Percentiles rank a stretch among this genome's conserved stretches.
Evolutionary conservation across 306 rosid species (phyloP).

Genomic region (Rosa multiflora): DNA sequence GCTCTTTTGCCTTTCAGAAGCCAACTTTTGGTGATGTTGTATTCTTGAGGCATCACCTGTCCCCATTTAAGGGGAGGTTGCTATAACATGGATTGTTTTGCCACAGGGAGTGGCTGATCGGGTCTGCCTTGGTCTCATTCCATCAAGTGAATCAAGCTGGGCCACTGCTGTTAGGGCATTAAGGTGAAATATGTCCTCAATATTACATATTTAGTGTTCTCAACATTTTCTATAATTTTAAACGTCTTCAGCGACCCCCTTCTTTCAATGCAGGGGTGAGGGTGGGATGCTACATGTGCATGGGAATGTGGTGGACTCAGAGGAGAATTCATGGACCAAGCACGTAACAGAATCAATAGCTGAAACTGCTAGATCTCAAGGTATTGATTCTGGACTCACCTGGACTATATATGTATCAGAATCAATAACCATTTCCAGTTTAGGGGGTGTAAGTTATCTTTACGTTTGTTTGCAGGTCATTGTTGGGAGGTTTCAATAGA

Average conservation of each 20-base stretch:
- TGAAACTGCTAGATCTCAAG: constrained; percentile 77
- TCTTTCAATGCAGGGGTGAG: constrained; percentile 52
- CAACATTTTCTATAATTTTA: background rate
- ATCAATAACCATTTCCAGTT: background rate
- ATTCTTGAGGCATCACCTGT: background rate
- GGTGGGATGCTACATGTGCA: constrained; percentile 88
- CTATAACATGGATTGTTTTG: constrained; percentile 21
- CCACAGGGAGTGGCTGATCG: constrained; percentile 81
- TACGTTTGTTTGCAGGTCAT: constrained; percentile 46
- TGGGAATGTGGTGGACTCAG: constrained; percentile 75
- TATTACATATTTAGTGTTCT: background rate
- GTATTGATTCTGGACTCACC: constrained; percentile 26
- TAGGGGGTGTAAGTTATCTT: background rate
- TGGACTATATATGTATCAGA: background rate
- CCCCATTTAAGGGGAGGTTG: background rate
- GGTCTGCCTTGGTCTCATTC: constrained; percentile 94
- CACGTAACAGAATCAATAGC: constrained; percentile 54
- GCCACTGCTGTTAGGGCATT: constrained; percentile 78
- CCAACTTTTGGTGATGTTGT: background rate
- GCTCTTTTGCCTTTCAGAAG: background rate
- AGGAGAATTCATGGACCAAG: constrained; percentile 62
- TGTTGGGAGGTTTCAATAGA: constrained; percentile 73
- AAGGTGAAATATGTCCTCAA: constrained; percentile 47
- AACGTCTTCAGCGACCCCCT: background rate
- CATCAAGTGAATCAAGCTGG: constrained; percentile 90